Base-by-base conservation (phyloP, 2,329 filamentous ascomycete genomes). In the Alternaria infectoria region DNA sequence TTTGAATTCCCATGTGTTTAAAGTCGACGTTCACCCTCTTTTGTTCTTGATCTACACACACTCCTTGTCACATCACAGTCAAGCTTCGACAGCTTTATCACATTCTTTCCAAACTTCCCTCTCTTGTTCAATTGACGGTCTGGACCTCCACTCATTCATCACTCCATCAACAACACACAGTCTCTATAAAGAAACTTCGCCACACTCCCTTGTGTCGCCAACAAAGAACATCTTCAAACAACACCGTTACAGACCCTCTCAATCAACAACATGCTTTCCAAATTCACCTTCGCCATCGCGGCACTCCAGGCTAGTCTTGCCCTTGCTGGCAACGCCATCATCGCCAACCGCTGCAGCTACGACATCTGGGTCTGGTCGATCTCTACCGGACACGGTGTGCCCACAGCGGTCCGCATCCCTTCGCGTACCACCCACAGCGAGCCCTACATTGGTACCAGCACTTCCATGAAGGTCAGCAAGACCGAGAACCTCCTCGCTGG, bases 361-460 rank as follows among this genome's bases (percentile, higher is more conserved):
- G 73, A 75, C 59, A 61, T 75, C 50, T 75, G 70, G 70, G 57
- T 74, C 44, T 74, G 70, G 67, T 68, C 66, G 19, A 65, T 74
- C 26, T 64, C 67, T 28, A 63, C 69, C 51, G 52, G 46, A 17
- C 54, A 61, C 45, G 49, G 40, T 13, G 36, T 40, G n/a, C 61
- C 65, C 1, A 30, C 36, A 8, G 54, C 65, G 2, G 68, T 71
- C 45, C 61, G 66, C 4, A 54, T 74, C 3, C 64, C 72, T 4
- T 65, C 73, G 17, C 61, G 65, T 26, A 54, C 65, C n/a, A 62
- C 70, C 28, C 64, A 74, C 54, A 63, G 54, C 6, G 72, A 75
- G 59, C 59, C 64, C 21, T 65, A 73, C 50, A 67, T 61, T 52
- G 65, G 40, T 46, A 59, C 62, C 26, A 69, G 70, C 23, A 68